Evolutionary conservation across 2,329 filamentous ascomycete genomes (phyloP).

Genomic region (Trichoderma aggressivum): DNA sequence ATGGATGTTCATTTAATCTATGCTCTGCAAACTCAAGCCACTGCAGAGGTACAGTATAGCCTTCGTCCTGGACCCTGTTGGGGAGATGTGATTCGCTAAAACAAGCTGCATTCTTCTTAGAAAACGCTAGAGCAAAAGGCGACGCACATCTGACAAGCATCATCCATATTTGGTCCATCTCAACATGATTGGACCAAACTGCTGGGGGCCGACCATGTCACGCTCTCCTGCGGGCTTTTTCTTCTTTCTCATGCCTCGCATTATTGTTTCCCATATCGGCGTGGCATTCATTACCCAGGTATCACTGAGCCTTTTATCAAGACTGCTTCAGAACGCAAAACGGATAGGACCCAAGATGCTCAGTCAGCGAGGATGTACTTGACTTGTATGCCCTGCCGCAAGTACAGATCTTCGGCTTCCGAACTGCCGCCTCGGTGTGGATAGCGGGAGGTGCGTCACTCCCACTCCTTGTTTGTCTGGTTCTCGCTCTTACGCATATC

Average conservation of each 20-base stretch:
- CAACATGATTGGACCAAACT: not conserved
- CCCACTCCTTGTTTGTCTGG: not conserved
- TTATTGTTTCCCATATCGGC: not conserved
- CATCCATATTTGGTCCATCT: not conserved
- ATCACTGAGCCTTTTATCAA: not conserved
- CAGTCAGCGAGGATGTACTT: not conserved
- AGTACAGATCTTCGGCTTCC: conserved; percentile 3
- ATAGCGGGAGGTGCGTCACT: not conserved
- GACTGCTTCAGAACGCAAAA: not conserved
- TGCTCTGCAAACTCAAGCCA: not conserved
- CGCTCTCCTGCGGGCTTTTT: not conserved
- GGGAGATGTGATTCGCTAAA: not conserved
- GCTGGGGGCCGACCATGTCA: not conserved
- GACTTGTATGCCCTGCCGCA: not conserved
- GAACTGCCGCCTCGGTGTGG: not conserved
- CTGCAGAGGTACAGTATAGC: not conserved
- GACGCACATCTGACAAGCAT: not conserved
- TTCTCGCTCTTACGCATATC: not conserved
- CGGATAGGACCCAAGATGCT: not conserved
- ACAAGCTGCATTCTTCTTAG: not conserved
- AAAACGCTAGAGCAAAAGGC: not conserved
- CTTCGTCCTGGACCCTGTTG: not conserved
- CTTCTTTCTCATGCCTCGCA: not conserved
- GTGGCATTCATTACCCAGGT: not conserved
- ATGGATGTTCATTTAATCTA: not conserved